A percentile compares a stretch with the other conserved stretches of the same genome.
Evolutionary conservation across 73 alveolate species (phyloP).

Genomic region (Tetrahymena malaccensis): DNA sequence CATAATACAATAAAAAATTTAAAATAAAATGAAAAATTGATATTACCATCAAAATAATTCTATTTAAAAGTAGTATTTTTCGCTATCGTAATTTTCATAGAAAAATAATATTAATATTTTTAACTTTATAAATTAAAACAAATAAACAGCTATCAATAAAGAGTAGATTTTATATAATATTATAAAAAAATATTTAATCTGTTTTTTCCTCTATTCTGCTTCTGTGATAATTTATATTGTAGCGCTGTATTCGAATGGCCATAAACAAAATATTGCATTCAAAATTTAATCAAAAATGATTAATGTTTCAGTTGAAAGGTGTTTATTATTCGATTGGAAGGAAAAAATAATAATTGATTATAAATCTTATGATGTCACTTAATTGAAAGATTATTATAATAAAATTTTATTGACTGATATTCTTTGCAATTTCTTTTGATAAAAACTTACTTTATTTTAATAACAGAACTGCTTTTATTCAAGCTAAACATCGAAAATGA

Average conservation of each 20-base stretch:
- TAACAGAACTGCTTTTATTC: not conserved
- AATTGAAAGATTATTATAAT: not conserved
- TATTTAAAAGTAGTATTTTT: no score
- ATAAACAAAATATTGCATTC: not conserved
- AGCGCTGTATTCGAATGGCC: not conserved
- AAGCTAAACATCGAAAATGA: not conserved
- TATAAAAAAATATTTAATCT: no score
- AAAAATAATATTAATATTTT: no score
- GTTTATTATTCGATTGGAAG: not conserved
- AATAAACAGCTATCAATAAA: no score
- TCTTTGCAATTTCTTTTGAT: not conserved
- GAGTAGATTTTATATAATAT: not conserved
- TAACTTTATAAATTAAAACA: no score
- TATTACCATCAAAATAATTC: not conserved
- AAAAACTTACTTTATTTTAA: not conserved
- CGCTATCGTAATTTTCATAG: no score
- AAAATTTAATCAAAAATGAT: no score
- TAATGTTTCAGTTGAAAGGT: not conserved
- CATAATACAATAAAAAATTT: not conserved
- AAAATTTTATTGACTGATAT: not conserved
- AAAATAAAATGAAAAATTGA: not conserved
- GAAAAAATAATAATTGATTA: not conserved
- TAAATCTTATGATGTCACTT: not conserved
- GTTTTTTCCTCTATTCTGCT: not conserved
- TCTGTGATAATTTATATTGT: no score